Evolutionary conservation across 1,284 basidiomycete genomes (phyloP).

Genomic region (Cryptococcus sp.): DNA sequence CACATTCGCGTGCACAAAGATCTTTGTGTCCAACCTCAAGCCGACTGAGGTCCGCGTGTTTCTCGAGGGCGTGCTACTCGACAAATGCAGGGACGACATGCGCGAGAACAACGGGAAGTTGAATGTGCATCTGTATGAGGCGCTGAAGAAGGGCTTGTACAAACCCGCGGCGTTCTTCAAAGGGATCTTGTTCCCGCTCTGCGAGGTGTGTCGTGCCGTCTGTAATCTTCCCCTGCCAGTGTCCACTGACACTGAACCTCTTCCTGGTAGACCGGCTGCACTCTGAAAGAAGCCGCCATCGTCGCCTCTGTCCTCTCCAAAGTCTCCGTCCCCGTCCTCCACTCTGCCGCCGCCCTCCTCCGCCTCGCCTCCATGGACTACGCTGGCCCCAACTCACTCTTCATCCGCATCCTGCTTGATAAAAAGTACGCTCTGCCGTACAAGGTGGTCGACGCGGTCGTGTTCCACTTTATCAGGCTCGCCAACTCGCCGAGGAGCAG

Average conservation of each 20-base stretch:
- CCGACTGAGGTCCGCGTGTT: conserved; percentile 93
- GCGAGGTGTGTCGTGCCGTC: conserved; percentile 72
- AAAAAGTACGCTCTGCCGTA: conserved; percentile 98
- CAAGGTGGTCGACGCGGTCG: conserved; percentile 95
- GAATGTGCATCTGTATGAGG: conserved; percentile 90
- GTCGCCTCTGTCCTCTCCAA: conserved; percentile 87
- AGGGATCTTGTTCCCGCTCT: conserved; percentile 91
- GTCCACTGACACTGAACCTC: background rate
- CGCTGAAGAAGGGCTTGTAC: conserved; percentile 85
- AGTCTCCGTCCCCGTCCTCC: conserved; percentile 90
- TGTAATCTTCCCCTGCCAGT: background rate
- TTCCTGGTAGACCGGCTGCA: conserved; percentile 68
- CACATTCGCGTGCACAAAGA: conserved; percentile 87
- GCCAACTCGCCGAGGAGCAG: conserved; percentile 81
- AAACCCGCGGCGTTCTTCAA: conserved; percentile 99
- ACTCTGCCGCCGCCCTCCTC: conserved; percentile 91
- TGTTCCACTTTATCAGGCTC: conserved; percentile 96
- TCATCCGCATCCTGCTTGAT: conserved; percentile 94
- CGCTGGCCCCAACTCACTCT: conserved; percentile 88
- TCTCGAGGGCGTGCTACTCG: conserved; percentile 85
- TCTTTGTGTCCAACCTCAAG: conserved; percentile 96
- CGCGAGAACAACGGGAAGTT: conserved; percentile 70
- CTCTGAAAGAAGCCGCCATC: conserved; percentile 92
- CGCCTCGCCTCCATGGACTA: conserved; percentile 97
- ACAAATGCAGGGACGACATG: conserved; percentile 89